Percentiles rank a stretch among this genome's conserved stretches.
Conservation (phyloP, 345 rosid genomes). For the sweet orange (Citrus sinensis) region DVS_A1.0 CM039167.1:15261501-15262000, state of each 20-base stretch:
- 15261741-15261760: neutral
- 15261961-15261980: neutral
- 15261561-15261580: neutral
- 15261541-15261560: neutral
- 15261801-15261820: neutral
- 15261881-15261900: neutral
- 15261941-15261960: neutral
- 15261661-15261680: neutral
- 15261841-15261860: neutral
- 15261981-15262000: neutral
- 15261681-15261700: neutral
- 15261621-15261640: neutral
- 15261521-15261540: neutral
- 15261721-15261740: neutral
- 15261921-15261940: slow-evolving; percentile 6
- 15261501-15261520: neutral
- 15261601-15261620: neutral
- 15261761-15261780: neutral
- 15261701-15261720: neutral
- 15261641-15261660: neutral
- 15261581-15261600: neutral
- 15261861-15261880: neutral
- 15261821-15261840: neutral
- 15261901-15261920: neutral
- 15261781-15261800: neutral